Conservation (phyloP, 495 filamentous ascomycete species). For the Penicillium coprophilum region DNA sequence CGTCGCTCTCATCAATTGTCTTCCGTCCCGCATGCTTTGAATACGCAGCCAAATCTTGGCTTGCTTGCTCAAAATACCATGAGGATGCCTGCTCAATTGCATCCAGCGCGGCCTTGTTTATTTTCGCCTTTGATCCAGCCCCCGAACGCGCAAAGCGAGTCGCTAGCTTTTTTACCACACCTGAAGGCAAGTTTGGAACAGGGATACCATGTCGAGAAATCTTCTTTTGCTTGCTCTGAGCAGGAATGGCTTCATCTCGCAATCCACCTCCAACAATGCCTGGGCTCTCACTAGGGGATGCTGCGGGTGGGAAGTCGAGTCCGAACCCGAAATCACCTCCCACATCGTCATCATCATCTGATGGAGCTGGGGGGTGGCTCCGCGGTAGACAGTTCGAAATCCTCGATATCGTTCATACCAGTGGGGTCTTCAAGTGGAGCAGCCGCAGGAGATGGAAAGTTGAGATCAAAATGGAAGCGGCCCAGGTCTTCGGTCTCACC, state of each 20-base stretch:
- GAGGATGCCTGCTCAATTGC: slow-evolving; percentile 77
- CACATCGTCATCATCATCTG: slow-evolving; percentile 26
- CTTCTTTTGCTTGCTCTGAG: slow-evolving; percentile 48
- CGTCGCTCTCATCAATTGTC: slow-evolving; percentile 82
- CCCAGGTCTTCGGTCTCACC: slow-evolving; percentile 49
- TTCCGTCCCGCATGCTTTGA: slow-evolving; percentile 79
- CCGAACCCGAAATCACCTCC: slow-evolving; percentile 35
- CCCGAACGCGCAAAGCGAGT: slow-evolving; percentile 64
- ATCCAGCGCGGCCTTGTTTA: slow-evolving; percentile 68
- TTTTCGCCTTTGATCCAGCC: slow-evolving; percentile 59
- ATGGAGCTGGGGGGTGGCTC: slow-evolving; percentile 25
- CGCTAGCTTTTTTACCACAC: slow-evolving; percentile 73
- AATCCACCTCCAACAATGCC: slow-evolving; percentile 44
- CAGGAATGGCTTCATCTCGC: slow-evolving; percentile 34
- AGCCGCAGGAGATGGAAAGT: slow-evolving; percentile 43
- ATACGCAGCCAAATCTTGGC: slow-evolving; percentile 75
- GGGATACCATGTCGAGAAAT: slow-evolving; percentile 72
- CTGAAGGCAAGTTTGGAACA: slow-evolving; percentile 69
- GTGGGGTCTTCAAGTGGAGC: slow-evolving; percentile 32
- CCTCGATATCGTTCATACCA: slow-evolving; percentile 39
- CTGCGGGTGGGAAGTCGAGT: slow-evolving; percentile 28
- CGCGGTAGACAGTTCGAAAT: slow-evolving; percentile 37
- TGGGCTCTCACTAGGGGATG: slow-evolving; percentile 38
- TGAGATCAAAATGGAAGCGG: slow-evolving; percentile 45
- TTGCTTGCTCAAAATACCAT: slow-evolving; percentile 85